phyloP scores from a whole-genome alignment of 2,329 filamentous ascomycete genomes.

The Penicillium digitatum region DNA sequence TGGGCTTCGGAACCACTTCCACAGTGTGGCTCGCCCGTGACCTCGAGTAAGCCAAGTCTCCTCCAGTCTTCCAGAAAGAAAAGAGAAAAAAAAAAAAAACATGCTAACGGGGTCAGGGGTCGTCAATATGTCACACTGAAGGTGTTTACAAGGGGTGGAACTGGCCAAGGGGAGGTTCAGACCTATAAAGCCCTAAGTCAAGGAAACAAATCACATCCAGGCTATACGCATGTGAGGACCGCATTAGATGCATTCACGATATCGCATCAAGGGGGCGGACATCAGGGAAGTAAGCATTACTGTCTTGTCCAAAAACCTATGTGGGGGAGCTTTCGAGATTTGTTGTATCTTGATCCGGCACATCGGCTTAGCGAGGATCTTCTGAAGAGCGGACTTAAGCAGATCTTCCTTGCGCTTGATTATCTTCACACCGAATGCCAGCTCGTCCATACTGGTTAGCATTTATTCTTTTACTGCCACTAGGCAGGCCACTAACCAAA shows the following conservation, averaged over 20 bases:
- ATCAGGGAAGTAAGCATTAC: constrained; percentile 9
- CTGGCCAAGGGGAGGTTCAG: constrained; percentile 1
- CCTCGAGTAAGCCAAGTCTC: neutral
- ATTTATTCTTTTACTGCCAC: neutral
- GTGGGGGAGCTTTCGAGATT: constrained; percentile 31
- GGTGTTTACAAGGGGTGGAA: constrained; percentile 3
- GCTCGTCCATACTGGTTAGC: neutral
- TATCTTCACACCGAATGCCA: constrained; percentile 15
- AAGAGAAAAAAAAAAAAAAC: too few species aligned
- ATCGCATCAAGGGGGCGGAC: constrained; percentile 19
- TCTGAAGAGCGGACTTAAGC: constrained; percentile 6
- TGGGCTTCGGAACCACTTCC: neutral
- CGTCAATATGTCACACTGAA: constrained; percentile 9
- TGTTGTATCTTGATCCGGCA: neutral
- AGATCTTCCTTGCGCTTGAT: constrained; percentile 11
- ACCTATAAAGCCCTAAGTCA: neutral
- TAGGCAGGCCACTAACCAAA: neutral
- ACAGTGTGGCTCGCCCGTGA: neutral
- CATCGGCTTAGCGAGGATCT: constrained; percentile 1
- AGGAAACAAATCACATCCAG: neutral
- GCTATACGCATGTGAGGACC: constrained; percentile 5
- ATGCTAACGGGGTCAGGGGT: neutral
- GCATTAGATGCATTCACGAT: constrained; percentile 28
- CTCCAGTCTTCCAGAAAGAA: neutral
- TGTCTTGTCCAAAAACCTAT: constrained; percentile 37